Percentiles rank a stretch among this genome's conserved stretches.
Evolutionary conservation across 129 eudicot genomes (phyloP).

Genomic region (Tanacetum coccineum): DNA sequence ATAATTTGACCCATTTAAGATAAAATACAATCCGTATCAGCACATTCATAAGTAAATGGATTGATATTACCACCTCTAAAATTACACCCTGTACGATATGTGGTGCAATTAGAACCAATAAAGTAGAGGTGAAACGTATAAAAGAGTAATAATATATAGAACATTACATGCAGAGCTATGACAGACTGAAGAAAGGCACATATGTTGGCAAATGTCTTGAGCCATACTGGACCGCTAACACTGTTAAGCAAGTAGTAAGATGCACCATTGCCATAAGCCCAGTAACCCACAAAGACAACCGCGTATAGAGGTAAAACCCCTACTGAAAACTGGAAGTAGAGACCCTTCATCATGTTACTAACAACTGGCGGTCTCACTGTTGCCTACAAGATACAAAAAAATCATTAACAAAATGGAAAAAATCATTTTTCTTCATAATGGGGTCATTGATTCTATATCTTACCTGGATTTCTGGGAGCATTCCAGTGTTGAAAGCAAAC

Average conservation of each 20-base stretch:
- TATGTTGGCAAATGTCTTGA: slow-evolving; percentile 57
- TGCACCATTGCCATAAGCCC: slow-evolving; percentile 86
- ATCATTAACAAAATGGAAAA: neutral
- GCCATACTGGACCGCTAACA: slow-evolving; percentile 74
- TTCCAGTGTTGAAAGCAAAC: slow-evolving; percentile 92
- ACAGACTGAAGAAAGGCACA: slow-evolving; percentile 71
- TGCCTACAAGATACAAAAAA: slow-evolving; percentile 52
- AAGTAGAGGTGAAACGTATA: too few species aligned
- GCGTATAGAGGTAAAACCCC: slow-evolving; percentile 80
- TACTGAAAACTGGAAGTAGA: slow-evolving; percentile 75
- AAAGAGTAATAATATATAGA: slow-evolving; percentile 3
- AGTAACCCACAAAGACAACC: slow-evolving; percentile 70
- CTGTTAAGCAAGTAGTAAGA: slow-evolving; percentile 67
- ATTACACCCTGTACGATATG: neutral
- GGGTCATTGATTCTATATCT: neutral
- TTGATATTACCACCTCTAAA: neutral
- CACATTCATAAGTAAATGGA: neutral
- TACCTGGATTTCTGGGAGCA: slow-evolving; percentile 99
- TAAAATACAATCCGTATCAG: neutral
- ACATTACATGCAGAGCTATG: slow-evolving; percentile 73
- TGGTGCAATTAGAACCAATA: too few species aligned
- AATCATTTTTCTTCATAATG: slow-evolving; percentile 11
- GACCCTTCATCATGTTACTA: slow-evolving; percentile 87
- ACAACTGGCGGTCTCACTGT: slow-evolving; percentile 85
- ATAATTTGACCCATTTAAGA: neutral